Evolutionary conservation across 345 rosid genomes (phyloP).

Genomic region (Eucalyptus grandis): DNA sequence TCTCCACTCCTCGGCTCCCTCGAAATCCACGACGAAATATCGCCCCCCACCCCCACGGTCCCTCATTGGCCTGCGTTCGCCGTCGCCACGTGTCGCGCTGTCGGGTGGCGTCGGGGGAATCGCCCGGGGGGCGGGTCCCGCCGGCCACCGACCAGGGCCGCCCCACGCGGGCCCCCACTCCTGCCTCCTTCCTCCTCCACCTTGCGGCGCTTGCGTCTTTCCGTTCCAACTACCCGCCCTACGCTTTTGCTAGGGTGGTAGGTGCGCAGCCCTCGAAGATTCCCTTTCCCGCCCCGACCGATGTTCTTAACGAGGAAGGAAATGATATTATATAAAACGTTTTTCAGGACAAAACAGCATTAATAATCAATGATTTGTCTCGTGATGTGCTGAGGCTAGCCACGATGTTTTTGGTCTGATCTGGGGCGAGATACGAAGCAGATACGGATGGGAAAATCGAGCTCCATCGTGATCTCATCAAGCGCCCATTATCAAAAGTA

Average conservation of each 20-base stretch:
- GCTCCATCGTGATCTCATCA: background rate
- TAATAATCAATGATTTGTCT: background rate
- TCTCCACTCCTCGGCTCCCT: background rate
- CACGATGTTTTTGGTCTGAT: background rate
- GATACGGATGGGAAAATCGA: background rate
- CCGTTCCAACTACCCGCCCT: background rate
- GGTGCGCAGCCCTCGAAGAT: background rate
- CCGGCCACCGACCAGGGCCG: background rate
- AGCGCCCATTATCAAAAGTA: background rate
- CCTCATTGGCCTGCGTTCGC: background rate
- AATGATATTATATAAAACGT: background rate
- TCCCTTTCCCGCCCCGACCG: background rate
- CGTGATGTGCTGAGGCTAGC: background rate
- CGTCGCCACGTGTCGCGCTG: background rate
- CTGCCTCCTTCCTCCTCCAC: background rate
- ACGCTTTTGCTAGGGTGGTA: background rate
- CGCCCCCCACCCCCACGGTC: background rate
- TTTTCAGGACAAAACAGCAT: background rate
- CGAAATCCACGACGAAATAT: background rate
- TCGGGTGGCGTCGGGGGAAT: background rate
- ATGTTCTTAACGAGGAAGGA: background rate
- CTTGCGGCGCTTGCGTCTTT: background rate
- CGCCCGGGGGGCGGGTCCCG: background rate
- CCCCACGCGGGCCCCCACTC: background rate
- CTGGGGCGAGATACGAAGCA: background rate